Base-by-base conservation (phyloP, 1,284 basidiomycete genomes). In the Abortiporus biennis region DNA sequence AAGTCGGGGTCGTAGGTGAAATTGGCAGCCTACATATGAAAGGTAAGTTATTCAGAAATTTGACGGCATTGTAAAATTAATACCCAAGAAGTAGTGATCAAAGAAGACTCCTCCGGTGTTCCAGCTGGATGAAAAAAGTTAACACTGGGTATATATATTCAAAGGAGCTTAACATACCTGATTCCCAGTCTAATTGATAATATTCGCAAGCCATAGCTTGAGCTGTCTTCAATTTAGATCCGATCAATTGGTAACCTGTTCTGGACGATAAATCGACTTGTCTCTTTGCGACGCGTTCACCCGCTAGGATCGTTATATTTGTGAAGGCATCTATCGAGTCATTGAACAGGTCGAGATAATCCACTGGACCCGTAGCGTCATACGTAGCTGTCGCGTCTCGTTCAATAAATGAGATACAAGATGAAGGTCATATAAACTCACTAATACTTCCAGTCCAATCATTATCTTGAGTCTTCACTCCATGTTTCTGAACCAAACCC, bases 21-120 rank as follows among this genome's bases (percentile, higher is more conserved):
- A 53, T 84, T 84, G 54, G 78, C 78, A 22, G 71, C 76, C 76
- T 5, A n/a, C n/a, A n/a, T n/a, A n/a, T n/a, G n/a, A n/a, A n/a
- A n/a, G 25, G 19, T 15, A 37, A 12, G 23, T 20, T 19, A n/a
- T n/a, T n/a, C 31, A 36, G 13, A 20, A 25, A 20, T n/a, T n/a
- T 20, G 9, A 29, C 23, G 22, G 31, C 35, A 43, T 31, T 38
- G 37, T 36, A 17, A n/a, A n/a, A n/a, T n/a, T n/a, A 43, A 34
- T 53, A 78, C 79, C 77, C 75, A 77, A 11, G 77, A 69, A 3
- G 76, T 70, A 6, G 78, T 78, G 20, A 82, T 66, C 66, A 72
- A 74, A 0, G 80, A 82, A 0, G 74, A 76, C 55, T 80, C 66
- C 35, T 76, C 76, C 0, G 78, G 80, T 13, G 72, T 70, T 52